Conservation (phyloP, 1,284 basidiomycete species). For the Ceratobasidium sp. region DNA sequence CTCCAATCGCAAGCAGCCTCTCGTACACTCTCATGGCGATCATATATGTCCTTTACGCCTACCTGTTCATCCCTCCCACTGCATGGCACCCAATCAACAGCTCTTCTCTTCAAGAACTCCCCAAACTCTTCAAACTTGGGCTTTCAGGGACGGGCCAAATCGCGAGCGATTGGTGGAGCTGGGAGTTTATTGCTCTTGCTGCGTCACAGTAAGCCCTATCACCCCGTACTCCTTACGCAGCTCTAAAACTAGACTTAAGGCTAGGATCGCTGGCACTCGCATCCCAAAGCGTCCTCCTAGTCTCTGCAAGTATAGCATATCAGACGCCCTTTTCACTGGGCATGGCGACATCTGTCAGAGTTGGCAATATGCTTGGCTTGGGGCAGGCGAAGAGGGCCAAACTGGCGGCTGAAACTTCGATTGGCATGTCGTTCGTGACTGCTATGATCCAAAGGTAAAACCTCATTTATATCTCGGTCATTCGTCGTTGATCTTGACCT, state of each 20-base stretch:
- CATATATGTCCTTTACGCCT: constrained; percentile 75
- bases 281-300: constrained; percentile 81
- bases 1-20: constrained; percentile 89
- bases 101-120: constrained; percentile 71
- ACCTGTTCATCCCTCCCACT: constrained; percentile 77
- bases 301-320: constrained; percentile 66
- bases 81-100: constrained; percentile 87
- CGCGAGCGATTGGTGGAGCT: constrained; percentile 85
- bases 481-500: constrained; percentile 37
- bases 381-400: constrained; percentile 67
- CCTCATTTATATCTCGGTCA: constrained; percentile 59
- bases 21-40: constrained; percentile 88
- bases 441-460: constrained; percentile 62
- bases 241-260: constrained; percentile 49
- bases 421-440: constrained; percentile 69
- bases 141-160: constrained; percentile 75
- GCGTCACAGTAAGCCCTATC: constrained; percentile 18
- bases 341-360: constrained; percentile 78
- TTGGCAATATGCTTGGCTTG: constrained; percentile 79
- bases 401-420: constrained; percentile 71
- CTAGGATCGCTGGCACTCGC: constrained; percentile 74
- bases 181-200: constrained; percentile 75
- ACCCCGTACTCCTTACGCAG: not conserved
- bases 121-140: constrained; percentile 81
- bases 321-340: constrained; percentile 65